phyloP scores from a whole-genome alignment of 768 basidiomycete species.

The Leccinellum albellum region DNA sequence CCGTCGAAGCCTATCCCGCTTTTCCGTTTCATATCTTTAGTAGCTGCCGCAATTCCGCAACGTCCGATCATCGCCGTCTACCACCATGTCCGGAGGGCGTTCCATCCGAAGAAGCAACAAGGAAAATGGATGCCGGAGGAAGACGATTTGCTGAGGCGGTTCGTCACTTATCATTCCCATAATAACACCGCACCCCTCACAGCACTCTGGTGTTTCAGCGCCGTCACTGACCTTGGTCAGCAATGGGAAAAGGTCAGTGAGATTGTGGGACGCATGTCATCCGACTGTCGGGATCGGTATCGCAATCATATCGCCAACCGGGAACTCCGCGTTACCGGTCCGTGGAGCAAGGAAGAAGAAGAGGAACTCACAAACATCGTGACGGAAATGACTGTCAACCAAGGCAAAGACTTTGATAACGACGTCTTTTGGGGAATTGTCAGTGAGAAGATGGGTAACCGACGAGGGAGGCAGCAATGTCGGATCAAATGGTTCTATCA shows the following conservation, averaged over 20 bases:
- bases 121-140: constrained; percentile 70
- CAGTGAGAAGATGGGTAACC: constrained; percentile 72
- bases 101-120: constrained; percentile 66
- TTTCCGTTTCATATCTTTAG: constrained; percentile 6
- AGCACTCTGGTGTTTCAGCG: constrained; percentile 39
- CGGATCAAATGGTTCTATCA: constrained; percentile 75
- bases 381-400: constrained; percentile 64
- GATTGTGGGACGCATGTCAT: constrained; percentile 67
- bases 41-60: constrained; percentile 67
- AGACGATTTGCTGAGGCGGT: constrained; percentile 63
- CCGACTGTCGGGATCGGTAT: constrained; percentile 83
- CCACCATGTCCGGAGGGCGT: constrained; percentile 68
- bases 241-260: constrained; percentile 78
- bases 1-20: not conserved
- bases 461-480: constrained; percentile 77
- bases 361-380: constrained; percentile 71
- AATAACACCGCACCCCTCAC: constrained; percentile 3
- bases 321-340: constrained; percentile 59
- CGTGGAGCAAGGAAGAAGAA: constrained; percentile 81
- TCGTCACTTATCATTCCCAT: constrained; percentile 21
- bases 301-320: constrained; percentile 76
- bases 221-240: constrained; percentile 65
- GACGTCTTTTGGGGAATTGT: constrained; percentile 85
- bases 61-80: constrained; percentile 83
- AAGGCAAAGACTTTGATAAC: constrained; percentile 69